Base-by-base conservation (phyloP, 352 stramenopile species). In the Halophytophthora polymorphica region DNA sequence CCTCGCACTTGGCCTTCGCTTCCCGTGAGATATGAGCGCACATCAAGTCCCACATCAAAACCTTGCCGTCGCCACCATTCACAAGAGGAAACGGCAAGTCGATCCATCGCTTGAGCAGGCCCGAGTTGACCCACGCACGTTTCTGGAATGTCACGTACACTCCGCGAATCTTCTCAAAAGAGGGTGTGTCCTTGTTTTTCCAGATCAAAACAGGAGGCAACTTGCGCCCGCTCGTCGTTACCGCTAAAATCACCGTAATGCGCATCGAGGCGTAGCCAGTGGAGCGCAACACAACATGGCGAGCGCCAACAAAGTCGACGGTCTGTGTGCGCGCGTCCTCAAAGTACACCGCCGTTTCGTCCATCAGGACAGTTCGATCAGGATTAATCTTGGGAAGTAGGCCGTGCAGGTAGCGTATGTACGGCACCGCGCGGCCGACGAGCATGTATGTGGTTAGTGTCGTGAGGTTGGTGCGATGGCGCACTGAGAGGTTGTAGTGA, bases 321-420 rank as follows among this genome's bases (percentile, higher is more conserved):
- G 46, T 68, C 28, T 60, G 38, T 11, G 47, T 19, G 2, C 42
- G 45, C 0, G 44, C 49, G 18, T 61, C 50, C 50, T 71, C 50
- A 40, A 73, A 70, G 17, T 61, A 67, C 0, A 73, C 64, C 0
- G 60, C 61, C 10, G 52, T 66, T 39, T 61, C 56, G 43, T 63
- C 45, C 56, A 70, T 64, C 31, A 66, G 36, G 8, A 67, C 34
- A 2, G 55, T 67, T 35, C 41, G 33, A 14, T 46, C 18, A 4
- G 49, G 49, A 29, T 61, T 45, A 19, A 71, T 41, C 13, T 15
- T 33, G 36, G 35, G n/a, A 10, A 42, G 17, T 1, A 45, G 37
- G 13, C 11, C 45, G 21, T 14, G 3, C 23, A 62, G 49, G 28
- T 57, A 62, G 6, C 8, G 2, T 31, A 56, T 47, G 21, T 53